Conservation (phyloP, 1,284 basidiomycete genomes). For the Tausonia pullulans region DNA sequence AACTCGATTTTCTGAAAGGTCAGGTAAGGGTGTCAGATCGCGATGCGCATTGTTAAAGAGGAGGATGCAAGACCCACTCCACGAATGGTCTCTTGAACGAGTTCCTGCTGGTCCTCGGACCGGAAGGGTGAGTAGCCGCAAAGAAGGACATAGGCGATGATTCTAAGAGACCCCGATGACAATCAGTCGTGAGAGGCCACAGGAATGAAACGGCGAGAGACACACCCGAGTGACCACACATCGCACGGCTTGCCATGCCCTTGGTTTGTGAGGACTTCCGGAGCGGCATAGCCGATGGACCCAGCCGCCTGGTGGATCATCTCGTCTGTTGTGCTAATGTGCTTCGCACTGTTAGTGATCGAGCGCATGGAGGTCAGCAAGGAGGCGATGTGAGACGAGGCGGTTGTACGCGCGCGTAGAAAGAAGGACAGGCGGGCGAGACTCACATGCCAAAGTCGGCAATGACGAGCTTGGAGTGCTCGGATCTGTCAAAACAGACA, state of each 20-base stretch:
- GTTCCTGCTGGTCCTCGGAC: conserved; percentile 61
- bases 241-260: conserved; percentile 90
- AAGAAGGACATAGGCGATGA: conserved; percentile 85
- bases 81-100: conserved; percentile 69
- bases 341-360: conserved; percentile 57
- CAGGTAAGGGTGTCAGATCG: too few relatives aligned
- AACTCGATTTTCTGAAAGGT: conserved; percentile 50
- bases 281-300: conserved; percentile 86
- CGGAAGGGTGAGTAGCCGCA: conserved; percentile 92
- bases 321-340: conserved; percentile 64
- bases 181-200: neutral
- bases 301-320: conserved; percentile 61
- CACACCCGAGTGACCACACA: conserved; percentile 81
- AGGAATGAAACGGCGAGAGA: conserved; percentile 14
- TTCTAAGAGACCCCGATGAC: conserved; percentile 38
- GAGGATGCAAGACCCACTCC: conserved; percentile 39
- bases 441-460: conserved; percentile 91
- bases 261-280: conserved; percentile 71
- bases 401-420: too few relatives aligned
- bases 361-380: too few relatives aligned
- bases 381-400: too few relatives aligned
- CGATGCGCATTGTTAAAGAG: too few relatives aligned
- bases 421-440: conserved; percentile 7
- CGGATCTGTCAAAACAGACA: neutral
- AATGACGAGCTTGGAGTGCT: conserved; percentile 65